Evolutionary conservation across 2,329 filamentous ascomycete species (phyloP).

Genomic region (Monilinia fructigena): DNA sequence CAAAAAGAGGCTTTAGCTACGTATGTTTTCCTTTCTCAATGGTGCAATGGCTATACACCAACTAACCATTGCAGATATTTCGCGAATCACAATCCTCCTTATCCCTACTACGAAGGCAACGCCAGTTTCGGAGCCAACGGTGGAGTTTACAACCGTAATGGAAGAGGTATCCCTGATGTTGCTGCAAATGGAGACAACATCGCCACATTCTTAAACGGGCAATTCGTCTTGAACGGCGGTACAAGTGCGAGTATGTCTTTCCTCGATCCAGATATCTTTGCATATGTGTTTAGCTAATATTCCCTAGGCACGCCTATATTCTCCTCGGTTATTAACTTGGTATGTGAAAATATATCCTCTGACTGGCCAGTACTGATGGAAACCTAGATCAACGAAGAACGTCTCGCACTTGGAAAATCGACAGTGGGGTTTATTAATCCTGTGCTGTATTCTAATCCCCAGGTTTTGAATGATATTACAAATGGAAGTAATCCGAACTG

Average conservation of each 20-base stretch:
- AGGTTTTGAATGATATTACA: conserved; percentile 40
- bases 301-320: conserved; percentile 20
- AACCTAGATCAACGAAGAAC: conserved; percentile 43
- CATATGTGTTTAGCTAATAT: conserved; percentile 31
- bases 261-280: background rate
- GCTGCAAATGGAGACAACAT: conserved; percentile 44
- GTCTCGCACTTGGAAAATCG: conserved; percentile 40
- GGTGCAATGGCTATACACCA: background rate
- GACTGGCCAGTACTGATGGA: background rate
- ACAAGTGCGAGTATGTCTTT: conserved; percentile 20
- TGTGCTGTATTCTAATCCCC: conserved; percentile 32
- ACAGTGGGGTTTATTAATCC: conserved; percentile 45
- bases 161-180: conserved; percentile 51
- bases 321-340: conserved; percentile 22
- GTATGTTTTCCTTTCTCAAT: background rate
- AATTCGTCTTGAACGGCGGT: conserved; percentile 11
- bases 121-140: conserved; percentile 41
- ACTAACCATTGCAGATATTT: conserved; percentile 29
- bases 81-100: conserved; percentile 31
- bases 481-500: conserved; percentile 40
- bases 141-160: conserved; percentile 48
- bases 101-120: conserved; percentile 30
- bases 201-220: conserved; percentile 9
- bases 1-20: conserved; percentile 41
- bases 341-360: background rate